These are phyloP conservation scores for Aspergillus bombycis DNA, from an alignment of 2,329 filamentous ascomycete species.

Conservation along the genomic window DNA sequence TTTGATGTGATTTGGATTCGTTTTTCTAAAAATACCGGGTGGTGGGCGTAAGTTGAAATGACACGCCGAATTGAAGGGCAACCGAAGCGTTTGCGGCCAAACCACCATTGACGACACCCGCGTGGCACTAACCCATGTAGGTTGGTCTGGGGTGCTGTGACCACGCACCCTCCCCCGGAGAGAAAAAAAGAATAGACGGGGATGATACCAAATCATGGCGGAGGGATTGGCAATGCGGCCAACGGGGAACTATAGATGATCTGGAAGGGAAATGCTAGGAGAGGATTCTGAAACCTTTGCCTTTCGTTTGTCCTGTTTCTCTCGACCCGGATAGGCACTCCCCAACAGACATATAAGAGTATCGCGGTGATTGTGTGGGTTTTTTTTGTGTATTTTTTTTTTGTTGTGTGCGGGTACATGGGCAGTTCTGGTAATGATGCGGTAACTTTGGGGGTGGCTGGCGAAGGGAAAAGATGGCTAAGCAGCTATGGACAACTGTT, in stretches of 20 bases:
- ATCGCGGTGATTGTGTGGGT: neutral
- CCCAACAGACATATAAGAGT: neutral
- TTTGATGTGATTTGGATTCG: too few relatives aligned
- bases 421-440: neutral
- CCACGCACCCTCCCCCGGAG: neutral
- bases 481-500: neutral
- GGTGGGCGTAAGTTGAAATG: neutral
- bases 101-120: neutral
- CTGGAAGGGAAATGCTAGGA: neutral
- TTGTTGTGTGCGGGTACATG: neutral
- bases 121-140: neutral
- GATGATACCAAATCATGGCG: neutral
- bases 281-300: neutral
- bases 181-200: neutral
- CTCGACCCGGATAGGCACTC: neutral
- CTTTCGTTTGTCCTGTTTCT: neutral
- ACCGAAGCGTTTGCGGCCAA: conserved; percentile 3
- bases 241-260: neutral
- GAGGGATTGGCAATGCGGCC: neutral
- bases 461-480: neutral
- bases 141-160: neutral
- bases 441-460: conserved; percentile 16
- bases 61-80: neutral
- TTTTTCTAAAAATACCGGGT: conserved; percentile 5
- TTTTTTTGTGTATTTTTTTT: neutral